These are phyloP conservation scores for barrel medic (Medicago truncatula) DNA, from an alignment of 306 rosid species.

Conservation along the genomic window DNA sequence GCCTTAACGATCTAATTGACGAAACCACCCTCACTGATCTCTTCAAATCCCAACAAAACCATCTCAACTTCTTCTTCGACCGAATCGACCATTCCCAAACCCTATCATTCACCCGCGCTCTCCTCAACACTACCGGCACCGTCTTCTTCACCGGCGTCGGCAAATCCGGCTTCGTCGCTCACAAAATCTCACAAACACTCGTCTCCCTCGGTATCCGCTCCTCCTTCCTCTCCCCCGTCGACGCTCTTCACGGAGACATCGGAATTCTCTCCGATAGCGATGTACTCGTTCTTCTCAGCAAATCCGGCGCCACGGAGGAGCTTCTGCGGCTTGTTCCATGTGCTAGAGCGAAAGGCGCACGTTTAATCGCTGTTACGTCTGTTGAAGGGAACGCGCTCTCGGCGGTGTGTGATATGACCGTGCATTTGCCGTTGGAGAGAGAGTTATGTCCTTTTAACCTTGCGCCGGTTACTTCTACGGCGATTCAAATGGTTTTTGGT, in stretches of 20 bases:
- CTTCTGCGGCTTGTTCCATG: conserved; percentile 90
- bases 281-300: conserved; percentile 81
- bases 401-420: conserved; percentile 74
- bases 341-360: conserved; percentile 78
- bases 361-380: conserved; percentile 74
- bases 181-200: conserved; percentile 95
- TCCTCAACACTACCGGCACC: conserved; percentile 76
- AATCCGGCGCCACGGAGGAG: conserved; percentile 92
- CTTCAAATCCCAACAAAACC: conserved; percentile 87
- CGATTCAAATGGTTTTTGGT: conserved; percentile 97
- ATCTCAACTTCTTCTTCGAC: conserved; percentile 93
- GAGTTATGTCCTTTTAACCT: conserved; percentile 91
- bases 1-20: conserved; percentile 49
- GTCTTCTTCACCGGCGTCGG: conserved; percentile 94
- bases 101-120: conserved; percentile 74
- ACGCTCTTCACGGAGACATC: conserved; percentile 98
- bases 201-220: conserved; percentile 90
- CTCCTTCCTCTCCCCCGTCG: conserved; percentile 82
- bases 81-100: conserved; percentile 84
- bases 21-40: conserved; percentile 61
- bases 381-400: conserved; percentile 61
- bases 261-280: conserved; percentile 69
- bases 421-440: conserved; percentile 86
- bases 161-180: conserved; percentile 94
- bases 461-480: conserved; percentile 98